phyloP scores from a whole-genome alignment of 2,329 filamentous ascomycete species.

The Teratosphaeria gauchensis region DNA sequence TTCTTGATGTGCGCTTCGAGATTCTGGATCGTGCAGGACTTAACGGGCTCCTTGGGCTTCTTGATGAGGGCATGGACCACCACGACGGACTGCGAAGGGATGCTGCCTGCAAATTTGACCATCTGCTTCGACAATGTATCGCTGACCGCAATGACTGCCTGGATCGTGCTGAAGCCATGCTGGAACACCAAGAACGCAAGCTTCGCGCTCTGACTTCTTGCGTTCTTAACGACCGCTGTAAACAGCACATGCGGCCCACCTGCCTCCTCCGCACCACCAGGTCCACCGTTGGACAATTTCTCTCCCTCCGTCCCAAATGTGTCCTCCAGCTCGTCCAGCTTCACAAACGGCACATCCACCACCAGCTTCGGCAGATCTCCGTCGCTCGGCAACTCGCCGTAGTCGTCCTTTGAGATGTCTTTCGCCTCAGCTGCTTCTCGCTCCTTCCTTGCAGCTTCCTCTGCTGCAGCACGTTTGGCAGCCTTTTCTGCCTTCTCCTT shows the following conservation, averaged over 20 bases:
- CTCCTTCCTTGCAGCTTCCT: conserved; percentile 55
- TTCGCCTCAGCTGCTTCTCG: conserved; percentile 57
- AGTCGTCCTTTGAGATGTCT: conserved; percentile 64
- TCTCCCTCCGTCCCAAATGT: conserved; percentile 32
- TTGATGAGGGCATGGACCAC: conserved; percentile 69
- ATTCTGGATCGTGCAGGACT: conserved; percentile 69
- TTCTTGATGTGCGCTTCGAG: conserved; percentile 84
- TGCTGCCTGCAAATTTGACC: conserved; percentile 77
- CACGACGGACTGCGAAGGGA: conserved; percentile 67
- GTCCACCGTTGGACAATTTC: not conserved
- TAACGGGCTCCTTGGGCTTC: conserved; percentile 77
- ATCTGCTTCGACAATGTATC: conserved; percentile 60
- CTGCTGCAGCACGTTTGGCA: conserved; percentile 56
- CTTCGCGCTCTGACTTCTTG: conserved; percentile 79
- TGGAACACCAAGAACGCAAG: conserved; percentile 83
- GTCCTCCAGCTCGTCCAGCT: conserved; percentile 51
- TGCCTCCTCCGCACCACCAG: conserved; percentile 17
- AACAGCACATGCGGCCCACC: conserved; percentile 55
- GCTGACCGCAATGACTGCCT: conserved; percentile 63
- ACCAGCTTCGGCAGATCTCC: conserved; percentile 3
- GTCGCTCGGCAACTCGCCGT: conserved; percentile 57
- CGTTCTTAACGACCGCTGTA: conserved; percentile 76
- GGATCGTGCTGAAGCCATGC: conserved; percentile 65
- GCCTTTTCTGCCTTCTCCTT: conserved; percentile 75
- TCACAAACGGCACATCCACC: conserved; percentile 52